A percentile compares a stretch with the other conserved stretches of the same genome.
Evolutionary conservation across 2,329 filamentous ascomycete species (phyloP).

Genomic region (Colletotrichum gigasporum): DNA sequence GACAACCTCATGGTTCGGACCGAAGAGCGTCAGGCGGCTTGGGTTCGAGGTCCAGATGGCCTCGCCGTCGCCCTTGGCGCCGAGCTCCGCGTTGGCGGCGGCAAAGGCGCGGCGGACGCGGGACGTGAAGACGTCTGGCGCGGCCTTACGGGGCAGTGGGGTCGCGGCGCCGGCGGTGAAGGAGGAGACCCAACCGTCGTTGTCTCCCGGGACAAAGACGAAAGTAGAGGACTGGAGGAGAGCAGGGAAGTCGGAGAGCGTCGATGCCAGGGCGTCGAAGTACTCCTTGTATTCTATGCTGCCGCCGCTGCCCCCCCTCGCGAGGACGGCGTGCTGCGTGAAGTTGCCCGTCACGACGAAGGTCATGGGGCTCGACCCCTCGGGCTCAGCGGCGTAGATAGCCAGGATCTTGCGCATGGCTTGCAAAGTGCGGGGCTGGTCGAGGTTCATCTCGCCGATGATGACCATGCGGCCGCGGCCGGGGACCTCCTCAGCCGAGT

Average conservation of each 20-base stretch:
- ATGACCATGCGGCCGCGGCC: constrained; percentile 72
- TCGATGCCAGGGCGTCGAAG: constrained; percentile 86
- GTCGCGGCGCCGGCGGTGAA: constrained; percentile 80
- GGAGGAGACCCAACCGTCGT: constrained; percentile 94
- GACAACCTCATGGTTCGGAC: constrained; percentile 86
- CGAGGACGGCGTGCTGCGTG: constrained; percentile 70
- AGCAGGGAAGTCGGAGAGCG: constrained; percentile 83
- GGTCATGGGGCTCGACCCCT: constrained; percentile 74
- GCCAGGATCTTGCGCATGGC: constrained; percentile 83
- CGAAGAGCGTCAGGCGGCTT: constrained; percentile 83
- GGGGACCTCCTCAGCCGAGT: constrained; percentile 44
- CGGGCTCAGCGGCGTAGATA: constrained; percentile 73
- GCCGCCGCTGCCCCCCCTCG: constrained; percentile 75
- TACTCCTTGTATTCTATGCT: constrained; percentile 98
- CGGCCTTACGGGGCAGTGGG: constrained; percentile 73
- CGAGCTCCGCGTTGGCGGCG: constrained; percentile 76
- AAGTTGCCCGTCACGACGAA: constrained; percentile 93
- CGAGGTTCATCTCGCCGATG: constrained; percentile 86
- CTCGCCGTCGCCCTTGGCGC: constrained; percentile 64
- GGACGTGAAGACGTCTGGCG: constrained; percentile 92
- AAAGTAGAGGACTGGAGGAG: constrained; percentile 85
- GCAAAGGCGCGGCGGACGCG: constrained; percentile 84
- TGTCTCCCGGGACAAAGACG: constrained; percentile 93
- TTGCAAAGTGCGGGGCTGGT: constrained; percentile 82
- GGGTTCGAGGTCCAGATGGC: constrained; percentile 93